These are phyloP conservation scores for Piper longum DNA, from an alignment of 164 flowering plant genomes.

Conservation along the genomic window DNA sequence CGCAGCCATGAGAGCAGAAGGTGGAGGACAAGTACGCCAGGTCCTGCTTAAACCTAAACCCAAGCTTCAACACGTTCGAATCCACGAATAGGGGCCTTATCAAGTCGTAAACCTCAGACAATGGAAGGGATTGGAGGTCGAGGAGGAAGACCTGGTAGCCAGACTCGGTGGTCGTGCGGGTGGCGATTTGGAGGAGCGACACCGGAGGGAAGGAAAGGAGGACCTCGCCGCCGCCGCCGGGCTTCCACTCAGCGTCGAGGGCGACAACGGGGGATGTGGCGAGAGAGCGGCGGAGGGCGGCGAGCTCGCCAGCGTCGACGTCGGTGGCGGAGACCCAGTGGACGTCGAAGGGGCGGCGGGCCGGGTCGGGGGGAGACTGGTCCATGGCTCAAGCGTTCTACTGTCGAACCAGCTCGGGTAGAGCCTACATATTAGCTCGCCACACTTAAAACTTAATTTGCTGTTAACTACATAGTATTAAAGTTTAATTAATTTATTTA, in stretches of 20 bases:
- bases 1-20: constrained; percentile 44
- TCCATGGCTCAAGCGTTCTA: constrained; percentile 7
- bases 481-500: no score
- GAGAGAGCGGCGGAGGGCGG: constrained; percentile 31
- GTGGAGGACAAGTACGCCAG: constrained; percentile 66
- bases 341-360: constrained; percentile 16
- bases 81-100: constrained; percentile 46
- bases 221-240: constrained; percentile 2
- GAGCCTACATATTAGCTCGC: no score
- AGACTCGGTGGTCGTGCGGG: constrained; percentile 3
- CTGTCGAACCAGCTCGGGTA: no score
- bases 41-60: constrained; percentile 85
- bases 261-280: constrained; percentile 48
- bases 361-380: constrained; percentile 10
- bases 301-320: constrained; percentile 67
- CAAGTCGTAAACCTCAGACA: constrained; percentile 37
- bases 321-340: constrained; percentile 42
- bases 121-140: constrained; percentile 38
- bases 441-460: no score
- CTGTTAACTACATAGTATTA: no score
- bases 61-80: constrained; percentile 56
- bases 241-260: constrained; percentile 97
- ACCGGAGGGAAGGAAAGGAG: constrained; percentile 41
- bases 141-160: constrained; percentile 41
- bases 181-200: constrained; percentile 72